phyloP scores from a whole-genome alignment of 1,284 basidiomycete genomes.

The Moniliophthora roreri region DNA sequence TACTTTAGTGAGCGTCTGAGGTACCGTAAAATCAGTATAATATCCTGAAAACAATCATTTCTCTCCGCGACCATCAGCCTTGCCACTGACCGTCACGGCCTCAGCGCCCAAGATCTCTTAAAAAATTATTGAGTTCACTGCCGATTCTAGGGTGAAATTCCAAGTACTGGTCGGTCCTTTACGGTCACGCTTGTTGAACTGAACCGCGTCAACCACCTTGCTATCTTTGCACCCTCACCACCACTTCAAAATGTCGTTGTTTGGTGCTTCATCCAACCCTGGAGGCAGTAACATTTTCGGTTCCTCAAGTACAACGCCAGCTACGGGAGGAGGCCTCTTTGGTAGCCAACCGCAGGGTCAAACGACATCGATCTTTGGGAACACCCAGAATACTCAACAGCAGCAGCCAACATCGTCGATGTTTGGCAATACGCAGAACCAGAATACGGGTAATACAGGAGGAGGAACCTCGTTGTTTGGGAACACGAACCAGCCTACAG shows the following conservation, averaged over 20 bases:
- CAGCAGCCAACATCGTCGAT: slow-evolving; percentile 10
- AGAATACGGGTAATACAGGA: neutral
- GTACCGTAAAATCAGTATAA: too few relatives aligned
- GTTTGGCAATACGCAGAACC: slow-evolving; percentile 8
- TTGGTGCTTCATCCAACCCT: slow-evolving; percentile 3
- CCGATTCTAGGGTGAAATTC: too few relatives aligned
- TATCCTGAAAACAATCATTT: too few relatives aligned
- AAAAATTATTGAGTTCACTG: too few relatives aligned
- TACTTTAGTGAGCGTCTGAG: too few relatives aligned
- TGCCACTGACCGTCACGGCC: too few relatives aligned
- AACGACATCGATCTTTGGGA: slow-evolving; percentile 9
- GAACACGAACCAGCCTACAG: slow-evolving; percentile 14
- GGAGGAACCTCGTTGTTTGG: slow-evolving; percentile 25
- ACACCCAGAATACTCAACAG: slow-evolving; percentile 6
- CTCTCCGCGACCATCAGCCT: too few relatives aligned
- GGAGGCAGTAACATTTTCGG: slow-evolving; percentile 8
- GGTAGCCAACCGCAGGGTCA: slow-evolving; percentile 9
- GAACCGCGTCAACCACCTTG: neutral
- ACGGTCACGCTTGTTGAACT: too few relatives aligned
- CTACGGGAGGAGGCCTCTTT: slow-evolving; percentile 9
- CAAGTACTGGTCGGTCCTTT: too few relatives aligned
- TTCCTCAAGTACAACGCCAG: neutral
- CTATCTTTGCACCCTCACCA: neutral
- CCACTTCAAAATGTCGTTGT: slow-evolving; percentile 4
- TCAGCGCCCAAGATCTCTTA: too few relatives aligned